Evolutionary conservation across 2,329 filamentous ascomycete species (phyloP), one percentile per base, ranked within the genome.

Genomic region (Colletotrichum tropicicola): DNA sequence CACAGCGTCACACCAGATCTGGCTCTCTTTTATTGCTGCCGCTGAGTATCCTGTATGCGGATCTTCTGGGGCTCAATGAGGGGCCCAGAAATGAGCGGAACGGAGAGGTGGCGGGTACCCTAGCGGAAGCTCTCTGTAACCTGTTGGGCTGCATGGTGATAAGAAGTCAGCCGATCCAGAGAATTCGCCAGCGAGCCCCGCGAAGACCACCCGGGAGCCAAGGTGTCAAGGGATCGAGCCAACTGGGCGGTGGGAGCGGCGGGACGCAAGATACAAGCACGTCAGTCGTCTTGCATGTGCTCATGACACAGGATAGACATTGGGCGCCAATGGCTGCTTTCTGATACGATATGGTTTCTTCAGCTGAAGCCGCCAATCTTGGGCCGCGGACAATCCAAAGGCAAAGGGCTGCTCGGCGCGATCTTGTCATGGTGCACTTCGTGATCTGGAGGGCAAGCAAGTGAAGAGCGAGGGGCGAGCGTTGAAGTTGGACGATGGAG

Each of bases 221-320:
- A 62, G 62, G 21, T 54, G 44, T 62, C 62, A 56, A 65, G 62
- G 57, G 62, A 65, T 65, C 37, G 57, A 43, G 25, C 44, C 51
- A 43, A 10, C 51, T 13, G 45, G 57, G 27, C 27, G 21, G 39
- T 51, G 37, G 44, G 35, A 51, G 49, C 57, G 30, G 44, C 62
- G 49, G 52, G 57, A 65, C 61, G 48, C 56, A 47, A 35, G 57
- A 39, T 56, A 30, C 49, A 56, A 55, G 49, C 62, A 65, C 58
- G 51, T 61, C 51, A 52, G 30, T 49, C 57, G 44, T 37, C 44
- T 49, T 62, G 37, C 62, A 65, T 61, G 44, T 62, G 62, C 43
- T 56, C 44, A 56, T 62, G 51, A 56, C 49, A 62, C 43, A 62
- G 32, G 43, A 61, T 65, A 65, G 61, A 61, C 61, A 65, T 45